Evolutionary conservation across 2,329 filamentous ascomycete genomes (phyloP).

Genomic region (Epichloe brachyelytri): DNA sequence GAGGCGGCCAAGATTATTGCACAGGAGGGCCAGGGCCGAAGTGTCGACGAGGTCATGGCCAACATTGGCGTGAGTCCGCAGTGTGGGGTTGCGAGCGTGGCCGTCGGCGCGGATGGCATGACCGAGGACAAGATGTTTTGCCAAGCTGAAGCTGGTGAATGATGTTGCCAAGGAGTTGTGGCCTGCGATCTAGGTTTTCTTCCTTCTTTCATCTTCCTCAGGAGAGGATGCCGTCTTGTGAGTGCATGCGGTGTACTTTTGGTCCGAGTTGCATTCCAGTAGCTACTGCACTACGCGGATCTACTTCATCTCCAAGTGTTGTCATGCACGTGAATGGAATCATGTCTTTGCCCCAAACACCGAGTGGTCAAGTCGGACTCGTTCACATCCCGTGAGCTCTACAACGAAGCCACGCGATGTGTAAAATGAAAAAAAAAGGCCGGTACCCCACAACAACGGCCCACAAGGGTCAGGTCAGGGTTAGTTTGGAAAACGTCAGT

Average conservation of each 20-base stretch:
- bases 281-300: too few relatives aligned
- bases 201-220: neutral
- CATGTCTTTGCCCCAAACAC: too few relatives aligned
- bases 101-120: constrained; percentile 50
- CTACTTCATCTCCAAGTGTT: too few relatives aligned
- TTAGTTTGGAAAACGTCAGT: neutral
- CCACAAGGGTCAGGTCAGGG: too few relatives aligned
- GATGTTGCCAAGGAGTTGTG: constrained; percentile 55
- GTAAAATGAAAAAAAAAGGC: too few relatives aligned
- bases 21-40: constrained; percentile 48
- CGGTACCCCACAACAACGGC: too few relatives aligned
- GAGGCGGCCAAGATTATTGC: constrained; percentile 54
- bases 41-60: constrained; percentile 48
- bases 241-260: too few relatives aligned
- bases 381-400: too few relatives aligned
- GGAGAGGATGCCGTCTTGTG: neutral
- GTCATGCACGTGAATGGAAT: too few relatives aligned
- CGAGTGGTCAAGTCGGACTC: too few relatives aligned
- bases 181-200: constrained; percentile 16
- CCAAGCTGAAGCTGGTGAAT: constrained; percentile 55
- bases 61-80: constrained; percentile 56
- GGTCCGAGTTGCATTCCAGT: too few relatives aligned
- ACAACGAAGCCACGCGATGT: too few relatives aligned
- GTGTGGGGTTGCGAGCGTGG: constrained; percentile 58
- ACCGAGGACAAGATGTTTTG: constrained; percentile 55